A percentile compares a stretch with the other conserved stretches of the same genome.
Conservation (phyloP, 2,329 filamentous ascomycete genomes). For the Plectosphaerella cucumerina region DNA sequence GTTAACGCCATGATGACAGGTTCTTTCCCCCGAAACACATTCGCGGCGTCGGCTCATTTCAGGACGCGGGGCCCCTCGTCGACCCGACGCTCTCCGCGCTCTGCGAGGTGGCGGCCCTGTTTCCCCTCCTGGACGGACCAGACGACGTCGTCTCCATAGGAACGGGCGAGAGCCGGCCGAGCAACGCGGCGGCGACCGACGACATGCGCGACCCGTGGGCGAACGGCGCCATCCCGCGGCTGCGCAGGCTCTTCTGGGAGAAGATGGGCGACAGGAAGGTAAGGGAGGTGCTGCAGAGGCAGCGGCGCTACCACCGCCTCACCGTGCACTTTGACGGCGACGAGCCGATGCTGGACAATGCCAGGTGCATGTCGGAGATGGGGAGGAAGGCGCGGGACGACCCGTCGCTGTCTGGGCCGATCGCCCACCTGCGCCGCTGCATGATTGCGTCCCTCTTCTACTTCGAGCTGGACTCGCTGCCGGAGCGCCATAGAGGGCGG, state of each 20-base stretch:
- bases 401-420: not conserved
- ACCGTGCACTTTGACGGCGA: not conserved
- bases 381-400: not conserved
- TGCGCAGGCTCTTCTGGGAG: no score
- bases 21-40: constrained; percentile 1
- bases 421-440: not conserved
- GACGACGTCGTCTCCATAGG: not conserved
- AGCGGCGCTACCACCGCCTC: not conserved
- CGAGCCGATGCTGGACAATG: constrained; percentile 1
- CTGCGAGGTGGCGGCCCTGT: not conserved
- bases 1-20: not conserved
- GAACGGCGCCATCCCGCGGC: not conserved
- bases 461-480: not conserved
- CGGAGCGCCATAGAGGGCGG: not conserved
- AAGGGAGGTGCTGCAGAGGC: not conserved
- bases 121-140: not conserved
- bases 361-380: not conserved
- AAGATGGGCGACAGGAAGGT: not conserved
- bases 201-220: not conserved
- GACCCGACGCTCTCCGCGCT: constrained; percentile 1
- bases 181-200: not conserved
- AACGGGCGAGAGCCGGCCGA: not conserved
- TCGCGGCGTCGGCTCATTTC: not conserved
- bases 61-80: not conserved
- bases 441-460: constrained; percentile 1